Evolutionary conservation across 345 rosid species (phyloP).

Genomic region (Carallia pectinifolia): DNA sequence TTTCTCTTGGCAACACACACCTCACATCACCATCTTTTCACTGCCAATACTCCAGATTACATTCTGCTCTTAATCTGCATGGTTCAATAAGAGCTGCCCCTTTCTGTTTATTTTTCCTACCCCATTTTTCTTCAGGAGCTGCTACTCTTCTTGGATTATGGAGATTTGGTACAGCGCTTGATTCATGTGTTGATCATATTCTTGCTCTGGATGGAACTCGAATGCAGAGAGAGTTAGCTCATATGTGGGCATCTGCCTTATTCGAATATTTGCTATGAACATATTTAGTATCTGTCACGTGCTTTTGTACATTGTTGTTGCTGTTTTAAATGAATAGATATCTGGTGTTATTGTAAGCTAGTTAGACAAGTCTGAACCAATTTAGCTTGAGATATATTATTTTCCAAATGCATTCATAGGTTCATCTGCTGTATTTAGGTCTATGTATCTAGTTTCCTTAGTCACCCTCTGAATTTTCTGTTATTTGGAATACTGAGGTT

Average conservation of each 20-base stretch:
- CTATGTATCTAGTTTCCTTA: neutral
- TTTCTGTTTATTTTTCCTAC: neutral
- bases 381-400: too few relatives aligned
- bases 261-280: neutral
- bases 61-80: too few relatives aligned
- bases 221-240: constrained; percentile 66
- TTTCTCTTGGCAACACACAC: neutral
- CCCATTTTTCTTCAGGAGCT: constrained; percentile 32
- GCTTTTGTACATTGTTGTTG: too few relatives aligned
- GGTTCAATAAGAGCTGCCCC: too few relatives aligned
- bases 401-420: too few relatives aligned
- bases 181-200: constrained; percentile 53
- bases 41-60: neutral
- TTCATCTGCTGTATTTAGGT: neutral
- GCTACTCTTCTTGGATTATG: constrained; percentile 37
- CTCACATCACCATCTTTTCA: neutral
- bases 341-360: too few relatives aligned
- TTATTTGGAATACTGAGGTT: neutral
- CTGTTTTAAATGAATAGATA: too few relatives aligned
- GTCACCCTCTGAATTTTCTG: neutral
- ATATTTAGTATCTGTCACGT: too few relatives aligned
- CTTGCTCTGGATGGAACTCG: constrained; percentile 61
- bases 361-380: too few relatives aligned
- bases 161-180: constrained; percentile 36
- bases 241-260: constrained; percentile 51